phyloP scores from a whole-genome alignment of 2,329 filamentous ascomycete genomes.

The Colletotrichum sp. region DNA sequence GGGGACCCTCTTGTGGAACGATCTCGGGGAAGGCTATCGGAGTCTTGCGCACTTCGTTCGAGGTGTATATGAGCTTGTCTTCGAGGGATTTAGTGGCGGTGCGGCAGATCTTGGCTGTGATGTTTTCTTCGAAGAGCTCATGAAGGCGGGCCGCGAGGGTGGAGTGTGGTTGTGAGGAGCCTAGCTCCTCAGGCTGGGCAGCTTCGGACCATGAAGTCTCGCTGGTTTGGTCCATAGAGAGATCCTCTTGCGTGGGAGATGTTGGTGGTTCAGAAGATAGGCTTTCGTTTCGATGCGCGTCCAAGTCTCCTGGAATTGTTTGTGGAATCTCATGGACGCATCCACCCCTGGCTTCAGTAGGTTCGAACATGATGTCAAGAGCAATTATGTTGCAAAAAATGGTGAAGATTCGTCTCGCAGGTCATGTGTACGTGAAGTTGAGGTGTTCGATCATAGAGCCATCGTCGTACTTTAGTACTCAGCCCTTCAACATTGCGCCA shows the following conservation, averaged over 20 bases:
- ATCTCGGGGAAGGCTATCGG: constrained; percentile 33
- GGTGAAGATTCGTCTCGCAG: neutral
- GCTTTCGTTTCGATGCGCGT: neutral
- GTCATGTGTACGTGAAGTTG: neutral
- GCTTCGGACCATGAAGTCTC: neutral
- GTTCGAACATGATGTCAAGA: neutral
- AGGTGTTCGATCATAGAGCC: neutral
- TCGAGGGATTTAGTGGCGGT: constrained; percentile 16
- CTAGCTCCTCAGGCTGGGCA: neutral
- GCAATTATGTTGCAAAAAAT: too few relatives aligned
- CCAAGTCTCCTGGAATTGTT: fast-evolving
- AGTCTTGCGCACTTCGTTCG: neutral
- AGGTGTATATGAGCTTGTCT: neutral
- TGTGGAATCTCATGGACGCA: neutral
- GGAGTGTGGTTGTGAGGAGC: neutral
- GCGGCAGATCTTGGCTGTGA: constrained; percentile 18
- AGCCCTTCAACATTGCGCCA: neutral
- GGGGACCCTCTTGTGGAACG: constrained; percentile 31
- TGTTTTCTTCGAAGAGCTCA: constrained; percentile 10
- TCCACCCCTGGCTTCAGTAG: fast-evolving
- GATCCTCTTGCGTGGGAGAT: neutral
- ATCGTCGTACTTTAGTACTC: neutral
- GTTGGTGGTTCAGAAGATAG: neutral
- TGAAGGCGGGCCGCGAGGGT: neutral
- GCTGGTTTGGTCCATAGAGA: neutral